These are phyloP conservation scores for Eucommia ulmoides DNA, from an alignment of 257 asterid genomes.

Conservation along the genomic window DNA sequence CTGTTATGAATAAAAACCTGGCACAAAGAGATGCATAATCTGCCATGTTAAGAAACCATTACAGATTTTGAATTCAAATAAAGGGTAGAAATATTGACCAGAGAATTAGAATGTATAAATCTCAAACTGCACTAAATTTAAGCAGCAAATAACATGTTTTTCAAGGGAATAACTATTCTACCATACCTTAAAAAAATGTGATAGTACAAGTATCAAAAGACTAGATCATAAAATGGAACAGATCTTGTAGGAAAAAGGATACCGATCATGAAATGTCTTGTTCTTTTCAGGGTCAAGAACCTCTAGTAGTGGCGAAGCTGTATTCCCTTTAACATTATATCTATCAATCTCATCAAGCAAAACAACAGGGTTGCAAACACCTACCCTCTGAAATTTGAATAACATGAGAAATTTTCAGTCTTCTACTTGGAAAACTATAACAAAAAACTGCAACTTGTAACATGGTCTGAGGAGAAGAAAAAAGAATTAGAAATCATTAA, in stretches of 20 bases:
- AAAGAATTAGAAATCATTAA: no score
- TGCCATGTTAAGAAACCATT: no score
- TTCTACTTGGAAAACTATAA: neutral
- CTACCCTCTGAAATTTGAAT: constrained; percentile 46
- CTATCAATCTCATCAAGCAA: constrained; percentile 98
- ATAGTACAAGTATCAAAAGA: no score
- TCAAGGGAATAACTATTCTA: no score
- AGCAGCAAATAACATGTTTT: no score
- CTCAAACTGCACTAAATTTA: no score
- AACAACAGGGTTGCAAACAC: constrained; percentile 95
- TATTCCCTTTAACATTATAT: constrained; percentile 97
- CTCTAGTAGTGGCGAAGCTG: constrained; percentile 96
- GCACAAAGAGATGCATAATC: no score
- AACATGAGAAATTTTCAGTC: neutral
- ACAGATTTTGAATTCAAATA: no score
- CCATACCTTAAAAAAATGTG: no score
- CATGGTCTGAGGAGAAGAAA: neutral
- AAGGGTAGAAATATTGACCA: no score
- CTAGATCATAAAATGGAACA: constrained; percentile 3
- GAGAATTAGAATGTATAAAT: no score
- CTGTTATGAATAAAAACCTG: no score
- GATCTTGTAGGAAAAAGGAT: constrained; percentile 35
- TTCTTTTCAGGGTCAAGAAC: constrained; percentile 99
- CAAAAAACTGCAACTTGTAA: neutral
- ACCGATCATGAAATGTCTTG: constrained; percentile 93